Percentiles rank a stretch among this genome's conserved stretches.
phyloP scores from a whole-genome alignment of 176 grass and related monocot species.

The Zea luxurians region DNA sequence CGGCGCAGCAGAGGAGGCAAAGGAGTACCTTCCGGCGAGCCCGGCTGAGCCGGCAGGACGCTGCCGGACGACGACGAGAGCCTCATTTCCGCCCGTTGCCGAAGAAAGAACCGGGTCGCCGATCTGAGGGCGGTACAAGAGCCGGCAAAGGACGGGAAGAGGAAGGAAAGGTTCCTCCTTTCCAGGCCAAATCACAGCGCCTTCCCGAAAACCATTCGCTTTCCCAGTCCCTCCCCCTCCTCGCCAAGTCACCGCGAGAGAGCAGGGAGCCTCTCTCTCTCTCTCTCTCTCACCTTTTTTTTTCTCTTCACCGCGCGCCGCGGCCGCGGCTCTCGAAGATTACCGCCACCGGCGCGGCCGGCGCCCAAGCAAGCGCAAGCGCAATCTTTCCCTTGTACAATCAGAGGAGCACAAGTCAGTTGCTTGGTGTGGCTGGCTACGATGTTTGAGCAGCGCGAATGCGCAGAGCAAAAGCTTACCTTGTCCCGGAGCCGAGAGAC shows the following conservation, averaged over 20 bases:
- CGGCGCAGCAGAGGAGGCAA: neutral
- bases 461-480: slow-evolving; percentile 15
- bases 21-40: slow-evolving; percentile 51
- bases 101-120: neutral
- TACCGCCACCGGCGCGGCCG: neutral
- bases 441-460: slow-evolving; percentile 39
- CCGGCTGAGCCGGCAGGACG: slow-evolving; percentile 39
- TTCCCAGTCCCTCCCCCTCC: slow-evolving; percentile 39
- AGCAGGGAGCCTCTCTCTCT: too few species aligned
- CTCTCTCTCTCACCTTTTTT: neutral
- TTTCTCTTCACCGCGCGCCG: neutral
- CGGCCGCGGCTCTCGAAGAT: neutral
- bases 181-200: slow-evolving; percentile 55
- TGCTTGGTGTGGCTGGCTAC: neutral
- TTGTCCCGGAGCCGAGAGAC: neutral
- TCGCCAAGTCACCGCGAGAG: slow-evolving; percentile 28
- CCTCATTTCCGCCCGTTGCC: slow-evolving; percentile 31
- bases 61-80: slow-evolving; percentile 54
- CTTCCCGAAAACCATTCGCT: slow-evolving; percentile 61
- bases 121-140: slow-evolving; percentile 53
- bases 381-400: slow-evolving; percentile 7
- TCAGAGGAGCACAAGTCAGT: neutral
- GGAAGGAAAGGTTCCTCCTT: slow-evolving; percentile 65
- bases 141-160: slow-evolving; percentile 22
- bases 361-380: neutral